Evolutionary conservation across 495 filamentous ascomycete species (phyloP).

Genomic region (Neurospora pannonica): DNA sequence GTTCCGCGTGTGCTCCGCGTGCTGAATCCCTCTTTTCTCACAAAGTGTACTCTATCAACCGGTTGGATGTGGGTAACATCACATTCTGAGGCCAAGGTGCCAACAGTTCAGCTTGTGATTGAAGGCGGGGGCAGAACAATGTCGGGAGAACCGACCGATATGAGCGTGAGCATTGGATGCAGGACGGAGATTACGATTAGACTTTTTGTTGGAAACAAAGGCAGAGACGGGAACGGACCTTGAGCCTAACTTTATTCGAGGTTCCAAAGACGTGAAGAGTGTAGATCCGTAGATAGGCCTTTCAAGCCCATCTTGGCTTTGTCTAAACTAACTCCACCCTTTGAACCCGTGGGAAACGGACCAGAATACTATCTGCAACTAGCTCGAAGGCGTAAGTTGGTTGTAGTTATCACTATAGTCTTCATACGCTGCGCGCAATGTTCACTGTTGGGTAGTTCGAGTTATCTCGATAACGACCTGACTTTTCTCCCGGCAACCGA

Average conservation of each 20-base stretch:
- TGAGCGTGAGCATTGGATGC: not conserved
- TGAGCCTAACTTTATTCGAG: not conserved
- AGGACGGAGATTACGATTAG: not conserved
- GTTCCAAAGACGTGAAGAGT: not conserved
- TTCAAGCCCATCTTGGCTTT: not conserved
- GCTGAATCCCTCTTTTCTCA: constrained; percentile 1
- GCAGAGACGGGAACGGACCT: not conserved
- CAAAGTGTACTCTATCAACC: not conserved
- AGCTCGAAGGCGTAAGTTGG: not conserved
- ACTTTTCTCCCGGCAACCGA: not conserved
- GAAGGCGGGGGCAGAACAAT: not conserved
- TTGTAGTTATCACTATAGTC: not conserved
- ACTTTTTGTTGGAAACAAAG: not conserved
- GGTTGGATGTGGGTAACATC: not conserved
- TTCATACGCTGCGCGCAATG: too few relatives aligned
- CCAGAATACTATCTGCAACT: not conserved
- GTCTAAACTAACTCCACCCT: not conserved
- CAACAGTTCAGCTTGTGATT: not conserved
- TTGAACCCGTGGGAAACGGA: too few relatives aligned
- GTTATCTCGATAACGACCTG: not conserved
- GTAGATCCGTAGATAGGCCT: not conserved
- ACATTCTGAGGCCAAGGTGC: not conserved
- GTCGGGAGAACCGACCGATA: not conserved
- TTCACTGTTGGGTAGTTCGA: too few relatives aligned
- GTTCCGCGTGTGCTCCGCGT: not conserved